A percentile compares a stretch with the other conserved stretches of the same genome.
Conservation (phyloP, 2,329 filamentous ascomycete species). For the Hypomyces perniciosus region DNA sequence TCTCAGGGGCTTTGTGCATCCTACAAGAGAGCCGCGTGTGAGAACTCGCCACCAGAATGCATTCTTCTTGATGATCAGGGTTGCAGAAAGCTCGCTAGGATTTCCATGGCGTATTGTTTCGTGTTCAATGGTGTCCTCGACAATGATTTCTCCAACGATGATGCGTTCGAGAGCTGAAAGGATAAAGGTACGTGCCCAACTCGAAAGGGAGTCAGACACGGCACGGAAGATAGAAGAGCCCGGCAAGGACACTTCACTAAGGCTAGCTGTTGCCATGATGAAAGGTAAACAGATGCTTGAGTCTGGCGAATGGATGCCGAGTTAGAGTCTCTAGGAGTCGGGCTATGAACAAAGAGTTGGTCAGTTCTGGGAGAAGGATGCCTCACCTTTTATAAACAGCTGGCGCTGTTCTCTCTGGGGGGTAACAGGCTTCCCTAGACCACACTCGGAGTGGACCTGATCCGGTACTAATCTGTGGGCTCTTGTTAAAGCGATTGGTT, state of each 20-base stretch:
- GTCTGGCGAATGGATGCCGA: no score
- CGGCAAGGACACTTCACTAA: neutral
- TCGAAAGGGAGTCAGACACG: neutral
- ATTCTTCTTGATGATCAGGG: neutral
- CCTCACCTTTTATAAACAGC: no score
- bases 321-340: no score
- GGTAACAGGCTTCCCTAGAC: no score
- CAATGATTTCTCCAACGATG: neutral
- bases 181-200: neutral
- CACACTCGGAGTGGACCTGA: no score
- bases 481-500: no score
- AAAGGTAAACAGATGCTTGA: no score
- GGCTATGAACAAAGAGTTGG: no score
- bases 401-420: no score
- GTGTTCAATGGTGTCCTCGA: neutral
- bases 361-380: no score
- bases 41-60: slow-evolving; percentile 5
- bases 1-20: neutral
- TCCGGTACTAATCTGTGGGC: no score
- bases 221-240: neutral
- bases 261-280: neutral
- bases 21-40: slow-evolving; percentile 1
- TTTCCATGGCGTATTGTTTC: neutral
- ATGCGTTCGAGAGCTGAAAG: slow-evolving; percentile 2
- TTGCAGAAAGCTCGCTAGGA: neutral